These are phyloP conservation scores for Verticillium nubilum DNA, from an alignment of 2,329 filamentous ascomycete genomes.

Conservation along the genomic window DNA sequence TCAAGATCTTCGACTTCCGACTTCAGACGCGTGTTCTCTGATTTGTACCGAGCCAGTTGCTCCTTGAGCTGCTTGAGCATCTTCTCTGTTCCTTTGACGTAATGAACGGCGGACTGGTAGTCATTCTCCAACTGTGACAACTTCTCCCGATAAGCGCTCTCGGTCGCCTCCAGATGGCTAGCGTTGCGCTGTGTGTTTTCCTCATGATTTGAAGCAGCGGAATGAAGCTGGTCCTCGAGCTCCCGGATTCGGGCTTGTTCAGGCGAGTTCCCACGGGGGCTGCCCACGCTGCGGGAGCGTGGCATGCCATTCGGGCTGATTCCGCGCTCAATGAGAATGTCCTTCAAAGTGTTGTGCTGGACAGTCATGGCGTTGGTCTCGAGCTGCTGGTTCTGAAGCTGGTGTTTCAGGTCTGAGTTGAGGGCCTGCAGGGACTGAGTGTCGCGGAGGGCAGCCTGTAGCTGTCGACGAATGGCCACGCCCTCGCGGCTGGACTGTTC, in stretches of 20 bases:
- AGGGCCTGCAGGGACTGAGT: conserved; percentile 74
- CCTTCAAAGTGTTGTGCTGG: conserved; percentile 89
- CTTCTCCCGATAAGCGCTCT: conserved; percentile 85
- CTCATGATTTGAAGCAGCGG: conserved; percentile 73
- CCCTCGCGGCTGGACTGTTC: conserved; percentile 95
- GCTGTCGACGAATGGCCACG: conserved; percentile 80
- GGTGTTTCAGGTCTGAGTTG: conserved; percentile 76
- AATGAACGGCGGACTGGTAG: conserved; percentile 96
- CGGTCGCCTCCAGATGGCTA: conserved; percentile 77
- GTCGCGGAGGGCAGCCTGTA: conserved; percentile 80
- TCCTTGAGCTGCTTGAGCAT: conserved; percentile 99
- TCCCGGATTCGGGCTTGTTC: conserved; percentile 76
- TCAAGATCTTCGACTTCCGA: conserved; percentile 69
- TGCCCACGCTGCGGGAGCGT: conserved; percentile 66
- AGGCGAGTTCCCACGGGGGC: conserved; percentile 71
- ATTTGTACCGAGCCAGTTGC: conserved; percentile 88
- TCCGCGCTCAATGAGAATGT: conserved; percentile 83
- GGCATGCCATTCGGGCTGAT: conserved; percentile 71
- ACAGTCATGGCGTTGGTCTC: conserved; percentile 92
- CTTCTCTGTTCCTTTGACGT: conserved; percentile 97
- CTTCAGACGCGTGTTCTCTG: conserved; percentile 77
- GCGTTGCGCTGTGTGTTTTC: conserved; percentile 77
- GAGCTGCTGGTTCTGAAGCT: conserved; percentile 79
- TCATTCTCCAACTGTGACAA: conserved; percentile 91
- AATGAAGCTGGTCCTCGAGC: conserved; percentile 80